Evolutionary conservation across 192 early-diverging fungal genomes (phyloP), one percentile per base, ranked within the genome.

Genomic region (Coemansia sp.): DNA sequence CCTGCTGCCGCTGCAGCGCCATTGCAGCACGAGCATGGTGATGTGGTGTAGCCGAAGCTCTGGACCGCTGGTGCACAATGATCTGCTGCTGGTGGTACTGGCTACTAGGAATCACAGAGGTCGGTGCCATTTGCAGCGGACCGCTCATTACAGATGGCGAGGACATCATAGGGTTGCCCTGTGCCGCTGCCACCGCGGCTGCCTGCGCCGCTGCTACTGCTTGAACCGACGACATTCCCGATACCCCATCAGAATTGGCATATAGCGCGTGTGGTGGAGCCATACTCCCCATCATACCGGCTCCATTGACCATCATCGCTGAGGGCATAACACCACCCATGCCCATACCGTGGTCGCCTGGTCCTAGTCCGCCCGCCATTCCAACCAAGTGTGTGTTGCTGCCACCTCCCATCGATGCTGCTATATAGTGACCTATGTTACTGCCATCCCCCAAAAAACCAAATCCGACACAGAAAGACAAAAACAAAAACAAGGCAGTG

Each of bases 21-120:
- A 94, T 92, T 0, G 95, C 94, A 28, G 95, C 84, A 33, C 96
- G 87, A 21, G 96, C 95, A 70, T 96, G 93, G 76, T 94, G 91
- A 77, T 97, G 95, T 26, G 94, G 91, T 1, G 92, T 87, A 11
- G 91, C 87, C 10, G 91, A 85, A 49, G 90, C 88, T 43, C 95
- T 88, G 30, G 93, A 94, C 58, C 87, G 63, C 43, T 91, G 88
- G 23, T 89, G 88, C 69, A 87, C 86, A 6, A 88, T 88, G 23
- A 96, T 49, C 73, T 94, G 93, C 59, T 88, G 86, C 78, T 91
- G 89, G 71, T 90, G 90, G 82, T 89, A 88, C 47, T 88, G 81
- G 69, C 88, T 85, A 40, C 66, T 78, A 0, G 86, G 74, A 43
- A 79, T 72, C 37, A 70, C 67, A 14, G 86, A 68, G 78, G 84